phyloP scores from a whole-genome alignment of 257 asterid species.

The Thymus quinquecostatus region DNA sequence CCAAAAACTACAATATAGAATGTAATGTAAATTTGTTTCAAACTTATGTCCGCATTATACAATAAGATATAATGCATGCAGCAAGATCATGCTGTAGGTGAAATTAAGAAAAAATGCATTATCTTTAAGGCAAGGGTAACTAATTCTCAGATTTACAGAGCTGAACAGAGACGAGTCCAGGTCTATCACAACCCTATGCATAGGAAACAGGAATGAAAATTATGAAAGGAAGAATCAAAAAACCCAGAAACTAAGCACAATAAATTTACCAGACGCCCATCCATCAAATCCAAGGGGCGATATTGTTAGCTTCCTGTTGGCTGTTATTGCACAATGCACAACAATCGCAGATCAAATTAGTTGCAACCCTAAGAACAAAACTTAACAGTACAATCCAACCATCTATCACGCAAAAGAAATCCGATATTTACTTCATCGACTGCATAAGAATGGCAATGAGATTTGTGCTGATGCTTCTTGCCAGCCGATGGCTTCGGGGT shows the following conservation, averaged over 20 bases:
- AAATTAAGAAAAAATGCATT: neutral
- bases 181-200: neutral
- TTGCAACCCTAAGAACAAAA: conserved; percentile 23
- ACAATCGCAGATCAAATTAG: conserved; percentile 20
- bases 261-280: conserved; percentile 75
- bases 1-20: conserved; percentile 14
- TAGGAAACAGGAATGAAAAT: neutral
- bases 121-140: neutral
- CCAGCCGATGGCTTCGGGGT: conserved; percentile 45
- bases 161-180: conserved; percentile 8
- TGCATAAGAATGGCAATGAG: conserved; percentile 68
- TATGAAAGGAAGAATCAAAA: neutral
- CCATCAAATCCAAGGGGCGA: conserved; percentile 92
- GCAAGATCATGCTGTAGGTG: neutral
- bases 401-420: conserved; percentile 19
- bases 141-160: neutral
- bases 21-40: neutral
- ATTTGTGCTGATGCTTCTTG: conserved; percentile 66
- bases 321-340: conserved; percentile 43
- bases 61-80: conserved; percentile 21
- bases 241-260: conserved; percentile 13
- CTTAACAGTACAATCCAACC: conserved; percentile 15
- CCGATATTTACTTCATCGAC: conserved; percentile 70
- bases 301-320: conserved; percentile 78
- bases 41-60: neutral